Base-by-base conservation (phyloP, 805 yeast species). In the Candida hungchunana region DNA sequence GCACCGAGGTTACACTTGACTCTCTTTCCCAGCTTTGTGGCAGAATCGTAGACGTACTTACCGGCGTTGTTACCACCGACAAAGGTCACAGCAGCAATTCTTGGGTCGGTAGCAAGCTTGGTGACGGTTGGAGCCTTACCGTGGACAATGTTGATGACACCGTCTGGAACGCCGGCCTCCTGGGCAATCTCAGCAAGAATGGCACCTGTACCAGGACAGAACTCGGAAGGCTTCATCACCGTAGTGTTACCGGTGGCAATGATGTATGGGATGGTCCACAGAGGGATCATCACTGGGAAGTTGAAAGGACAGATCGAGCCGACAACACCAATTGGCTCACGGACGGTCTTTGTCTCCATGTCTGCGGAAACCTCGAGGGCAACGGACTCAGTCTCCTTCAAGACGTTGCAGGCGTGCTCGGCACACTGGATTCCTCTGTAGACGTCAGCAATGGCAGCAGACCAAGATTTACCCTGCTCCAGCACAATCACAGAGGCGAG, bases 21-120 rank as follows among this genome's bases (percentile, higher is more conserved):
- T 39, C 88, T 67, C 67, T 82, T 82, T 39, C 86, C 86, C 56
- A 73, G 67, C 26, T 79, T 69, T 10, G 79, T 67, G 16, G 83
- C 88, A 39, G 73, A 71, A 46, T 70, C 69, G 60, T 82, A 71
- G 50, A 82, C 82, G 60, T 82, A 79, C 59, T 78, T 67, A 43
- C 90, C 90, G 26, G 89, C 89, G 55, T 73, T 73, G 64, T 80
- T 83, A 54, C 84, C 80, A 37, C 90, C 90, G 22, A 82, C 89
- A 58, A 82, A 82, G 28, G 88, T 81, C 44, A 82, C 71, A 28
- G 87, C 89, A 62, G 75, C 78, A 63, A 82, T 75, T 50, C 86
- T 69, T 30, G 84, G 83, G 57, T 81, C 88, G 51, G 79, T 81
- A 36, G 78, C 61, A 36, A 82, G 62, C 57, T 75, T 77, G 63